Base-by-base conservation (phyloP, 2,329 filamentous ascomycete species). In the Penicillium sp. region DNA sequence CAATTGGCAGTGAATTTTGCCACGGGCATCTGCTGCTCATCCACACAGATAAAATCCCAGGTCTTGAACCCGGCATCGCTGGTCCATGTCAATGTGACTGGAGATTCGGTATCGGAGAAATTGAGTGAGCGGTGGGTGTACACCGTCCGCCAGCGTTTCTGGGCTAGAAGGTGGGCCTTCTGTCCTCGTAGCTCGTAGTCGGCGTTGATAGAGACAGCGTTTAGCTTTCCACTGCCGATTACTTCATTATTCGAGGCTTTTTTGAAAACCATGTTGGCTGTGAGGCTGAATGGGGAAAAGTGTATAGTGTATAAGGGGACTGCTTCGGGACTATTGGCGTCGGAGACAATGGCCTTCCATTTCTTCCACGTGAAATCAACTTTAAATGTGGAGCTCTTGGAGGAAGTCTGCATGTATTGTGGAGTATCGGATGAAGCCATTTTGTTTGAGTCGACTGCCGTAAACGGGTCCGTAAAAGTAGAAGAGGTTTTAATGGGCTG, bases 41-140 rank as follows among this genome's bases (percentile, higher is more conserved):
- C 65, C 4, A 65, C 50, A 39, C 66, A 70, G 41, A 71, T 46
- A 56, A 70, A 71, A 51, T 71, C 65, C 67, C 68, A 71, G 6
- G 45, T 64, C 51, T 64, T 69, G 39, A 68, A 63, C 12, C 60
- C 57, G 9, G 50, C 57, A 29, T 61, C 56, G 29, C 65, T 65
- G 12, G 60, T 63, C 69, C 69, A 71, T 25, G 57, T 68, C 63
- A 71, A 57, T 35, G 63, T 61, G 12, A 60, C 56, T 0, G 65
- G 64, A 1, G 53, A 46, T 21, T 56, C 59, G 13, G 57, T 57
- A 15, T 54, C 56, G 9, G 68, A 63, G 23, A 60, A 61, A 13
- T 62, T 57, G 27, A 57, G 42, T 1, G 68, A 72, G 18, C 59
- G 61, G 53, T 70, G 60, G n/a, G 64, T 65, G 52, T 71, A 71